A percentile compares a stretch with the other conserved stretches of the same genome.
Evolutionary conservation across 2,329 filamentous ascomycete species (phyloP).

Genomic region (Aspergillus thermomutatus): DNA sequence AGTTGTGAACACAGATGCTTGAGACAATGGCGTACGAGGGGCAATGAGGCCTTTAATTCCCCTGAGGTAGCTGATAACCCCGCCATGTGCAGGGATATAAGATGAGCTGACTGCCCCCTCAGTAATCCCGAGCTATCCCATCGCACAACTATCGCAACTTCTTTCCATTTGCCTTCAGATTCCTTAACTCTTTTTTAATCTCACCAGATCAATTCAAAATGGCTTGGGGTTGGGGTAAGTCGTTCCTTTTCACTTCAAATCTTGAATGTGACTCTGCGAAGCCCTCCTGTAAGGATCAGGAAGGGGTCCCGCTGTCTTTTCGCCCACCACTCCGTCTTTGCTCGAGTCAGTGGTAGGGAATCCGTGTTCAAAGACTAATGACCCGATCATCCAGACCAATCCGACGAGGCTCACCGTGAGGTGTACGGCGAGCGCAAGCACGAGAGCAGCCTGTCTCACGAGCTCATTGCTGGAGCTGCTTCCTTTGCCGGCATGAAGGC

Average conservation of each 20-base stretch:
- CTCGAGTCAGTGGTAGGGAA: too few species aligned
- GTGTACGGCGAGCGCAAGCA: slow-evolving; percentile 53
- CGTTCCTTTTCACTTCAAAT: not conserved
- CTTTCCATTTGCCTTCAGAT: not conserved
- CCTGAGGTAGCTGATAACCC: not conserved
- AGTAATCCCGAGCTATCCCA: not conserved
- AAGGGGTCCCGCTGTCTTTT: not conserved
- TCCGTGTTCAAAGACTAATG: not conserved
- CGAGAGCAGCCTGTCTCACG: slow-evolving; percentile 66
- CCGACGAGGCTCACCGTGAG: slow-evolving; percentile 52
- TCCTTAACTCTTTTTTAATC: slow-evolving; percentile 1
- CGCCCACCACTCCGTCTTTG: not conserved
- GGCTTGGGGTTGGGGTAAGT: slow-evolving; percentile 36
- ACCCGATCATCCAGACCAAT: slow-evolving; percentile 41
- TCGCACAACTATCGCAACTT: not conserved
- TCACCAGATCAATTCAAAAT: slow-evolving; percentile 22
- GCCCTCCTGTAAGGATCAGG: not conserved
- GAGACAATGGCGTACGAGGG: not conserved
- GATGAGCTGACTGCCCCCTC: not conserved
- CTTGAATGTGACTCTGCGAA: not conserved
- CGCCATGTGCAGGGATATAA: not conserved
- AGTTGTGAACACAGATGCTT: not conserved
- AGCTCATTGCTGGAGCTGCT: slow-evolving; percentile 71
- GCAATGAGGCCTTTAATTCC: not conserved
- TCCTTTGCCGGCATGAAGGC: slow-evolving; percentile 77